A percentile compares a stretch with the other conserved stretches of the same genome.
phyloP scores from a whole-genome alignment of 192 early-diverging fungal species.

The Helicostylum pulchrum region DNA sequence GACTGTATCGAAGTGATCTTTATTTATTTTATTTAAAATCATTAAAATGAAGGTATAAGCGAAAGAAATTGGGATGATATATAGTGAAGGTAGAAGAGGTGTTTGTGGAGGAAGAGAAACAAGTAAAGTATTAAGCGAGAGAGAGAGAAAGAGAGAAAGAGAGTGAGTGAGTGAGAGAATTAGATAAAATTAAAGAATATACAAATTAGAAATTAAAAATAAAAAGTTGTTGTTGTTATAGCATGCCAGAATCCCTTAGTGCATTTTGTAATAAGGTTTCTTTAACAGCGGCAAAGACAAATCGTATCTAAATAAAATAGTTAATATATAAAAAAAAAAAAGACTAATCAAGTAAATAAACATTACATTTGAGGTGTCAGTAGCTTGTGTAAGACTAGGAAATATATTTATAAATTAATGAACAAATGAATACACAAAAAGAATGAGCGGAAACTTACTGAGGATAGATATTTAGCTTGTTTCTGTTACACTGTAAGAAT shows the following conservation, averaged over 20 bases:
- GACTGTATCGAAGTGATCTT: too few relatives aligned
- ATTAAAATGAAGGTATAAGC: background rate
- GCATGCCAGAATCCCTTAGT: conserved; percentile 54
- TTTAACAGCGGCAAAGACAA: conserved; percentile 76
- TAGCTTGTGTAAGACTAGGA: conserved; percentile 12
- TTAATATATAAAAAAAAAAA: background rate
- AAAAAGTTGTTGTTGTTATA: conserved; percentile 4
- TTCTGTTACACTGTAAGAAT: conserved; percentile 86
- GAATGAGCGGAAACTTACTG: conserved; percentile 50
- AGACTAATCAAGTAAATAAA: background rate
- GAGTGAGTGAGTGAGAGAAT: background rate
- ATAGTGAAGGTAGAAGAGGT: background rate
- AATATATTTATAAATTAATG: background rate
- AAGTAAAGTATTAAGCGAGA: background rate
- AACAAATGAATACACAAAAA: background rate
- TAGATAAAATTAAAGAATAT: background rate
- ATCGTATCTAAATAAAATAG: conserved; percentile 37
- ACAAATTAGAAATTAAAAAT: conserved; percentile 6
- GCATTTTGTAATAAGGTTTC: conserved; percentile 72
- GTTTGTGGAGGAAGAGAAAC: background rate
- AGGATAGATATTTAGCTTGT: conserved; percentile 80
- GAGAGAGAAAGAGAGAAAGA: background rate
- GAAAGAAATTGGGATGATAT: background rate
- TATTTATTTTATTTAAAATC: too few relatives aligned
- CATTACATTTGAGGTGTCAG: conserved; percentile 12